These are phyloP conservation scores for Alternaria triticimaculans DNA, from an alignment of 2,329 filamentous ascomycete genomes.

Conservation along the genomic window DNA sequence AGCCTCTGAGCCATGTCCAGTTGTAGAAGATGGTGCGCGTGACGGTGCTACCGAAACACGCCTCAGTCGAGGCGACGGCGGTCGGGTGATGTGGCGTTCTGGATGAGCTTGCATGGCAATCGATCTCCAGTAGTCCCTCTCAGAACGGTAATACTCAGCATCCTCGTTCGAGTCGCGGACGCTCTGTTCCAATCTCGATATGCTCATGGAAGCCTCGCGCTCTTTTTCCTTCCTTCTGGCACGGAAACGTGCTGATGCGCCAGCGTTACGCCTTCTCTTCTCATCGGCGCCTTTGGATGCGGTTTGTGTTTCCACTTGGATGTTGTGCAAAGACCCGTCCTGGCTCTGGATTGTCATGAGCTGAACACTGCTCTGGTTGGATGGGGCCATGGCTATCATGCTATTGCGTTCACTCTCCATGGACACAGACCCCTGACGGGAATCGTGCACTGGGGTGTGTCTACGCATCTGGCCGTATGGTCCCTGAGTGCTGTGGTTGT, in stretches of 20 bases:
- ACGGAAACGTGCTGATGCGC: constrained; percentile 82
- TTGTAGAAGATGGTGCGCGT: constrained; percentile 35
- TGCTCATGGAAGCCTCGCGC: constrained; percentile 71
- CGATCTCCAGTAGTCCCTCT: constrained; percentile 69
- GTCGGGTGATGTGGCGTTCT: constrained; percentile 54
- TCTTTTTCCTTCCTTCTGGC: constrained; percentile 84
- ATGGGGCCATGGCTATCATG: constrained; percentile 55
- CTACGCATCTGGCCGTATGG: constrained; percentile 24
- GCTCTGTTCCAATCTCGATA: constrained; percentile 72
- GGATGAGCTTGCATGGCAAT: constrained; percentile 65
- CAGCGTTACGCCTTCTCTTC: constrained; percentile 84
- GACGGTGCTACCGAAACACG: constrained; percentile 40
- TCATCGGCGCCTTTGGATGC: constrained; percentile 84
- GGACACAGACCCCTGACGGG: constrained; percentile 41
- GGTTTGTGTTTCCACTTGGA: constrained; percentile 80
- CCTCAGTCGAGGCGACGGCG: constrained; percentile 51
- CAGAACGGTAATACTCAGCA: constrained; percentile 74
- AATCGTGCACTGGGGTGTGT: constrained; percentile 30
- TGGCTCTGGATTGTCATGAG: constrained; percentile 62
- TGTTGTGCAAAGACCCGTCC: constrained; percentile 59
- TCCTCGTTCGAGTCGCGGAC: constrained; percentile 72
- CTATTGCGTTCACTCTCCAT: constrained; percentile 45
- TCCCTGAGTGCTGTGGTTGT: constrained; percentile 41
- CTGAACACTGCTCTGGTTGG: constrained; percentile 57
- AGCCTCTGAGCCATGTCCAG: constrained; percentile 38